phyloP scores from a whole-genome alignment of 179 eudicot genomes.

The Heliamphora pulchella region DNA sequence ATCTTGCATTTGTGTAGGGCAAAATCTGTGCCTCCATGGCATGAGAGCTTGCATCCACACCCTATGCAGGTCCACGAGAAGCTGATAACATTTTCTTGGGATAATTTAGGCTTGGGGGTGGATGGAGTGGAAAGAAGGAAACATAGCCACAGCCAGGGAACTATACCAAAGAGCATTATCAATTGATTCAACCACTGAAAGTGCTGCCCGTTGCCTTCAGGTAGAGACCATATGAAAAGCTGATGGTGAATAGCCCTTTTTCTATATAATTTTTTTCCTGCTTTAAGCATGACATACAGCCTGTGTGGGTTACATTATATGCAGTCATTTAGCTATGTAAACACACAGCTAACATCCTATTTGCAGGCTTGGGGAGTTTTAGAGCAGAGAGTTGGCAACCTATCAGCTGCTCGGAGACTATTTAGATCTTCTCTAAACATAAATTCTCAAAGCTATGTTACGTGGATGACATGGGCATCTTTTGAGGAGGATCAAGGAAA shows the following conservation, averaged over 20 bases:
- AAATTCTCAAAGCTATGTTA: constrained; percentile 87
- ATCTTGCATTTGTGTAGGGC: neutral
- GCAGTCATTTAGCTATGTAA: neutral
- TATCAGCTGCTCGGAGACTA: constrained; percentile 85
- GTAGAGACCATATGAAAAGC: constrained; percentile 23
- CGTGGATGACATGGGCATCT: constrained; percentile 99
- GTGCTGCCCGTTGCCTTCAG: constrained; percentile 98
- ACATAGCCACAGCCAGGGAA: constrained; percentile 67
- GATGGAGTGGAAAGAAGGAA: constrained; percentile 99
- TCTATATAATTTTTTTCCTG: neutral
- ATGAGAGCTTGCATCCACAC: neutral
- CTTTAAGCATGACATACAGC: neutral
- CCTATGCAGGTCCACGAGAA: neutral
- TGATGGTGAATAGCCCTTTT: neutral
- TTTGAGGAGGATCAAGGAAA: constrained; percentile 90
- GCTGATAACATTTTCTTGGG: constrained; percentile 10
- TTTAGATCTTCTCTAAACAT: constrained; percentile 83
- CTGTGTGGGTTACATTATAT: neutral
- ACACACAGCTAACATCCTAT: neutral
- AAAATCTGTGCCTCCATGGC: neutral
- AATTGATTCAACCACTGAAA: constrained; percentile 60
- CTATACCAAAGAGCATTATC: constrained; percentile 70
- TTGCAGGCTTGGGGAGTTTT: constrained; percentile 96
- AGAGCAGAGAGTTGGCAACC: constrained; percentile 88
- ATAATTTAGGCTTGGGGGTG: constrained; percentile 88